Evolutionary conservation across 2,329 filamentous ascomycete genomes (phyloP), one percentile per base, ranked within the genome.

Genomic region (Epichloe gansuensis): DNA sequence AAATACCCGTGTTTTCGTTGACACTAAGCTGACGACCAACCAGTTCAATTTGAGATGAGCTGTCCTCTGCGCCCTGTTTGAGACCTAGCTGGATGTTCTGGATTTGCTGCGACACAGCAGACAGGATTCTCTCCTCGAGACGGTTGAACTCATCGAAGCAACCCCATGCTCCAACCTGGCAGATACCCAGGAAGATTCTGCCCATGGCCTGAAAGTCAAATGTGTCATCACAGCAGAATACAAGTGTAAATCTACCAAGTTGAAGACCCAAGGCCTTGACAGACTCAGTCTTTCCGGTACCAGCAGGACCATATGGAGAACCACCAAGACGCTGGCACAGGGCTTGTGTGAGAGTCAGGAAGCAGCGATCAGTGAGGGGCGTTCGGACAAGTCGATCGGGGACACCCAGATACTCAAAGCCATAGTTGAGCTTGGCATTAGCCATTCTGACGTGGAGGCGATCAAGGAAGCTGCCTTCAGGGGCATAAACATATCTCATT

Each of bases 121-220:
- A 98, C 55, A 99, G 71, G 55, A 99, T 99, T 57, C 93, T 84
- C 72, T 99, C 93, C 64, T 99, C 93, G 21, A 99, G 76, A 78
- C 93, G 87, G 70, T 99, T 99, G 76, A 99, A 99, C 73, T 99
- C 93, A 64, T 99, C 93, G 69, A 99, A 99, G 74, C 93, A 99
- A 62, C 94, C 94, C 93, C 93, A 99, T 4, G 93, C 93, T 66
- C 93, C 93, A 47, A 99, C 93, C 68, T 98, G 93, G 67, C 94
- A 98, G 56, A 99, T 95, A 77, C 93, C 93, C 38, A 98, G 77
- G 78, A 99, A 98, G 61, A 99, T 99, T 60, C 93, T 88, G 13
- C 94, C 94, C 93, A 99, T 98, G 49, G 93, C 93, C 64, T 98
- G 93, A 76, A 97, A 98, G 68, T 99, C 93, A 63, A 99, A 99